Percentiles rank a stretch among this genome's conserved stretches.
Conservation (phyloP, 257 asterid species). For the Fraxinus excelsior region DNA sequence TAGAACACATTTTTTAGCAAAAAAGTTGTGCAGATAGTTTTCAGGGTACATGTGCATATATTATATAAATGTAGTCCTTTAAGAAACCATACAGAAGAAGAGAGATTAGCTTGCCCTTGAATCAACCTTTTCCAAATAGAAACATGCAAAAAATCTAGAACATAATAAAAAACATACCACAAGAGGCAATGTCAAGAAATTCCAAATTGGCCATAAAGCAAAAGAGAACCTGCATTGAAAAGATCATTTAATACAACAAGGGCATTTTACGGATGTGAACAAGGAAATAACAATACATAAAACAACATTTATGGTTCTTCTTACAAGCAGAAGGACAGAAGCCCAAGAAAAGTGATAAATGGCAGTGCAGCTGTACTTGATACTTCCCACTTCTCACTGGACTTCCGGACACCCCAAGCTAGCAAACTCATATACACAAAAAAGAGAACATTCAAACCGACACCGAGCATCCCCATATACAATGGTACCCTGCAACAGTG, state of each 20-base stretch:
- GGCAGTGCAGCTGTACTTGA: constrained; percentile 60
- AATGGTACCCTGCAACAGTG: constrained; percentile 49
- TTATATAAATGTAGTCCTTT: not conserved
- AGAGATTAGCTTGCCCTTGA: not conserved
- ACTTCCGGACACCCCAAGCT: constrained; percentile 46
- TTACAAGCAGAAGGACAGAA: constrained; percentile 60
- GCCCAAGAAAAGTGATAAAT: constrained; percentile 46
- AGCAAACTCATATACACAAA: constrained; percentile 48
- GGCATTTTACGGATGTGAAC: not conserved
- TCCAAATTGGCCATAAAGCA: constrained; percentile 71
- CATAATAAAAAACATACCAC: constrained; percentile 39
- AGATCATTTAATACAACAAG: constrained; percentile 9
- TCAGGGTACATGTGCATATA: not conserved
- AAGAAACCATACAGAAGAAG: not conserved
- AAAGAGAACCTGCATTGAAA: constrained; percentile 47
- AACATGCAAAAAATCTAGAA: not conserved
- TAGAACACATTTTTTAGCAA: not conserved
- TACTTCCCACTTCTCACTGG: constrained; percentile 56
- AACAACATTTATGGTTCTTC: constrained; percentile 18
- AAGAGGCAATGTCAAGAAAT: constrained; percentile 60
- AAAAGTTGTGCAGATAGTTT: not conserved
- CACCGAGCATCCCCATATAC: constrained; percentile 55
- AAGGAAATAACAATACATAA: not conserved
- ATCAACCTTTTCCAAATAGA: not conserved
- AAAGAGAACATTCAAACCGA: constrained; percentile 46